phyloP scores from a whole-genome alignment of 441 rosid species.

The Croton laevigatus region DNA sequence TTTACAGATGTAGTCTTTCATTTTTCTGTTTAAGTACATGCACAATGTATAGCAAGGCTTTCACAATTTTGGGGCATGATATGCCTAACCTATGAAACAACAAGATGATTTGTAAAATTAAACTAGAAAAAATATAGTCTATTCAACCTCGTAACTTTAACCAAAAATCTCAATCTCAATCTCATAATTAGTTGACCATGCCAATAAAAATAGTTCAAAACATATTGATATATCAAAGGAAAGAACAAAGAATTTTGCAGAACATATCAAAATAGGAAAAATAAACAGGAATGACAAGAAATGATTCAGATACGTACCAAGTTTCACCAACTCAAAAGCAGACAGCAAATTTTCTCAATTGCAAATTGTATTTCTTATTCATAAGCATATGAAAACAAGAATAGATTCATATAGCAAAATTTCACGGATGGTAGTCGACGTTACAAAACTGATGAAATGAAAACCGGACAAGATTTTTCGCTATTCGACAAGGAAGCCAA shows the following conservation, averaged over 20 bases:
- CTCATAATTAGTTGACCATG: background rate
- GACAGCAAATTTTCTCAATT: conserved; percentile 8
- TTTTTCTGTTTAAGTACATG: background rate
- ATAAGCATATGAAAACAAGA: conserved; percentile 18
- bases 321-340: conserved; percentile 9
- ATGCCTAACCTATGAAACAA: background rate
- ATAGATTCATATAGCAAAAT: background rate
- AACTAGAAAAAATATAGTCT: background rate
- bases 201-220: background rate
- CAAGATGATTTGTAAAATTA: background rate
- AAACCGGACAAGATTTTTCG: conserved; percentile 9
- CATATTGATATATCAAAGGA: background rate
- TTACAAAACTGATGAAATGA: conserved; percentile 12
- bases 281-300: background rate
- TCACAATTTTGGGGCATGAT: background rate
- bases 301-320: conserved; percentile 17
- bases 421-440: background rate
- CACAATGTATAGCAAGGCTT: background rate
- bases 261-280: background rate
- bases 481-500: conserved; percentile 22
- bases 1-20: background rate
- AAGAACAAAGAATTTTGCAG: background rate
- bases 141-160: conserved; percentile 1
- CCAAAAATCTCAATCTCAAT: background rate
- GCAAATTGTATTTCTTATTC: conserved; percentile 10